Percentiles rank a stretch among this genome's conserved stretches.
Conservation (phyloP, 441 rosid species). For the Populus hybrid region DNA sequence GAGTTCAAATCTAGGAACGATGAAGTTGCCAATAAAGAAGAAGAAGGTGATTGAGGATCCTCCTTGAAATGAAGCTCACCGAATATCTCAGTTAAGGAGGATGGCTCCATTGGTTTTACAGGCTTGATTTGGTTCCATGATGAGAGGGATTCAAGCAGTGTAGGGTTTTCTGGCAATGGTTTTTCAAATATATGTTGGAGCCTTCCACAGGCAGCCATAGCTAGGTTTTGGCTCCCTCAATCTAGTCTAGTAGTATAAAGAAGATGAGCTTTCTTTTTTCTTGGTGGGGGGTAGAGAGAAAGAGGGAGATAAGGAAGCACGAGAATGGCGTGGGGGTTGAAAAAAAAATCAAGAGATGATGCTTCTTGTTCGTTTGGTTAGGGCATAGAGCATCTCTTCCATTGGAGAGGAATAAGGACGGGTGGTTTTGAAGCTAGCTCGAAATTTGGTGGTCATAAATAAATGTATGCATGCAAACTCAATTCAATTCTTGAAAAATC, state of each 20-base stretch:
- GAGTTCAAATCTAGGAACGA: conserved; percentile 21
- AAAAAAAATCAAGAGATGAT: conserved; percentile 33
- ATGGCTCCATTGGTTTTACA: conserved; percentile 32
- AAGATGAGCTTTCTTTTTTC: conserved; percentile 8
- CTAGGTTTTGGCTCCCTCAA: not conserved
- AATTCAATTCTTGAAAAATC: not conserved
- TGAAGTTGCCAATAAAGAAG: not conserved
- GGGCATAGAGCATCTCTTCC: conserved; percentile 8
- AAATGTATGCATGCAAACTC: not conserved
- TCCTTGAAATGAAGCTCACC: conserved; percentile 77
- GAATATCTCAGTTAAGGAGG: conserved; percentile 67
- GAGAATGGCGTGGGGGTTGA: conserved; percentile 21
- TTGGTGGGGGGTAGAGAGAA: not conserved
- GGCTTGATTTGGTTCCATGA: conserved; percentile 57
- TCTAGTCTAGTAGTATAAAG: not conserved
- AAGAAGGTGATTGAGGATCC: conserved; percentile 18
- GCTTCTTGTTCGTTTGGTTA: conserved; percentile 22
- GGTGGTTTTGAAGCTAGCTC: conserved; percentile 31
- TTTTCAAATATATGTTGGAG: conserved; percentile 67
- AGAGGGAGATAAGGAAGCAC: conserved; percentile 21
- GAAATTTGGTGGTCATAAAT: conserved; percentile 38
- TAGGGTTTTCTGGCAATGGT: conserved; percentile 45
- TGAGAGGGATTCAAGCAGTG: conserved; percentile 60
- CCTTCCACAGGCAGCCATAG: conserved; percentile 79
- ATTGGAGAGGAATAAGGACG: conserved; percentile 39